Evolutionary conservation across 2,329 filamentous ascomycete species (phyloP).

Genomic region (Celoporthe dispersa): DNA sequence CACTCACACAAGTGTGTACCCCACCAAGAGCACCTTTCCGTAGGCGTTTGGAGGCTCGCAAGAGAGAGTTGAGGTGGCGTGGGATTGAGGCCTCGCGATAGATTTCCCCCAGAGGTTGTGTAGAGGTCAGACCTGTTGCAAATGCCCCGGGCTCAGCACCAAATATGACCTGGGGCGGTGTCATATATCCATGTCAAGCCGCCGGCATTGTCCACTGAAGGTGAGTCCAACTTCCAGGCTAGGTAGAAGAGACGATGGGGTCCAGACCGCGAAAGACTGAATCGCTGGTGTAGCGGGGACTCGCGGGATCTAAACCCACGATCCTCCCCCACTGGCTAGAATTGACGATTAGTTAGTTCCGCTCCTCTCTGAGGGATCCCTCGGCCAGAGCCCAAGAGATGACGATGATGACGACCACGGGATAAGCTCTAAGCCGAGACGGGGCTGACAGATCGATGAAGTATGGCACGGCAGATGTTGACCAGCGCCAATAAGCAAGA

Average conservation of each 20-base stretch:
- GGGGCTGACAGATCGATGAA: constrained; percentile 4
- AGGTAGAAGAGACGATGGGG: neutral
- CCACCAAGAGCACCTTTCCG: neutral
- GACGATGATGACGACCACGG: constrained; percentile 14
- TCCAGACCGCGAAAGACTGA: neutral
- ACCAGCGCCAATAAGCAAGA: constrained; percentile 8
- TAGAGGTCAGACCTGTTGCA: neutral
- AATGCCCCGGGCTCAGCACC: neutral
- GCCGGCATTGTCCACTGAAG: neutral
- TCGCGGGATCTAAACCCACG: constrained; percentile 12
- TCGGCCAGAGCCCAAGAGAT: constrained; percentile 7
- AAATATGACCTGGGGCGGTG: neutral
- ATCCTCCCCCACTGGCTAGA: constrained; percentile 11
- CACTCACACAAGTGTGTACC: neutral
- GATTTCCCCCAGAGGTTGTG: neutral
- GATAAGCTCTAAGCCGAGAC: constrained; percentile 5
- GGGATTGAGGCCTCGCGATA: neutral
- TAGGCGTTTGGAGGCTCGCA: neutral
- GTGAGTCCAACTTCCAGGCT: neutral
- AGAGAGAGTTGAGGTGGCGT: neutral
- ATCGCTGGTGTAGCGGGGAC: neutral
- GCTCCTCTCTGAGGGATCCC: neutral
- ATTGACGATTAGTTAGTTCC: constrained; percentile 16
- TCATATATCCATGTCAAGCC: neutral
- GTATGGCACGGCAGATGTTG: constrained; percentile 8